These are phyloP conservation scores for Aurinia saxatilis DNA, from an alignment of 345 rosid species.

Conservation along the genomic window DNA sequence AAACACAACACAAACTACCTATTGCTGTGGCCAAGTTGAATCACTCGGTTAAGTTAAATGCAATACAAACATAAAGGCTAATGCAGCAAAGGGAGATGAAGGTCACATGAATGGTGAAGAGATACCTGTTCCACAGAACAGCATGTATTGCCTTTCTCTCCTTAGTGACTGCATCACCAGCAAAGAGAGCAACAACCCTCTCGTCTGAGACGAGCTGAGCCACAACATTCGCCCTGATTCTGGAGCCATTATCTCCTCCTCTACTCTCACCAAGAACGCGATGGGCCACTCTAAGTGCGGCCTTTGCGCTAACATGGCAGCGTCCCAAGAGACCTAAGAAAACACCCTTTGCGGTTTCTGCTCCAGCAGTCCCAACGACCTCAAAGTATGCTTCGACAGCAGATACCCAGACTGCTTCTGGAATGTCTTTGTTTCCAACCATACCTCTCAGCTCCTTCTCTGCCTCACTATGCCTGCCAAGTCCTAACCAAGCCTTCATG, in stretches of 20 bases:
- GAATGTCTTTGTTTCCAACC: constrained; percentile 76
- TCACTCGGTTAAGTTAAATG: background rate
- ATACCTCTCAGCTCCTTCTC: constrained; percentile 86
- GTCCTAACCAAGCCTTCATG: constrained; percentile 94
- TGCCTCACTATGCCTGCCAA: constrained; percentile 72
- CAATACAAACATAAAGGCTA: background rate
- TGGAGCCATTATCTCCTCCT: constrained; percentile 45
- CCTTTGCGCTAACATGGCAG: constrained; percentile 76
- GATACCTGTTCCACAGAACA: constrained; percentile 86
- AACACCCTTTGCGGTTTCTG: constrained; percentile 82
- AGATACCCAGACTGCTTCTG: constrained; percentile 90
- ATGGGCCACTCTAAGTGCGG: constrained; percentile 73
- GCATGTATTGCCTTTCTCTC: constrained; percentile 81
- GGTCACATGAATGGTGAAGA: background rate
- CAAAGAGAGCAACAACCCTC: constrained; percentile 73
- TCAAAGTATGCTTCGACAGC: constrained; percentile 88
- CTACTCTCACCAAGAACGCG: constrained; percentile 51
- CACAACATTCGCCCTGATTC: constrained; percentile 61
- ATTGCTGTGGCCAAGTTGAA: background rate
- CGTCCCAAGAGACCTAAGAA: constrained; percentile 77
- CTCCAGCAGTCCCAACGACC: constrained; percentile 84
- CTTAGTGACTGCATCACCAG: constrained; percentile 41
- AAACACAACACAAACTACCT: background rate
- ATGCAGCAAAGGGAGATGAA: background rate
- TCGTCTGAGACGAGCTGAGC: constrained; percentile 77